Evolutionary conservation across 306 rosid genomes (phyloP), one percentile per base, ranked within the genome.

Genomic region (Cucurbita ficifolia): DNA sequence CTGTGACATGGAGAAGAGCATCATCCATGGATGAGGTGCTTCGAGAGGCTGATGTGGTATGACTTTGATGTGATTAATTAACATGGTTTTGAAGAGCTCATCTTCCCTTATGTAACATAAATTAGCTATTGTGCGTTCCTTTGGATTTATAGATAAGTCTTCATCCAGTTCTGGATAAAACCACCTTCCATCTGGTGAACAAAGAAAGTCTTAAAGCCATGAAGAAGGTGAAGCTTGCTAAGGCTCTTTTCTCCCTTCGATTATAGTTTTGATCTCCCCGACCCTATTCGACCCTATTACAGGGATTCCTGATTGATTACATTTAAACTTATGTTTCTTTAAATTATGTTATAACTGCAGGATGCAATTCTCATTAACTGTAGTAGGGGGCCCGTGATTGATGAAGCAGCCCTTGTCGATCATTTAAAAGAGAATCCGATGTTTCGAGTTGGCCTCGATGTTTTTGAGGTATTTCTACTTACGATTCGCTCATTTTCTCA

Each of bases 371-470:
- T 95, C 60, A 55, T 95, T 61, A 95, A 95, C 86, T 95, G 99
- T 73, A 95, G 99, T 71, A 83, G 99, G 80, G 99, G 99, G 9
- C 97, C 99, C 40, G 99, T 95, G 76, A 61, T 95, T 24, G 97
- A 95, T 63, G 99, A 95, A 86, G 97, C 63, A 46, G 97, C 99
- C 75, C 96, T 95, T 67, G 96, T 91, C 43, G 96, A 91, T 62
- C 99, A 95, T 76, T 81, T 95, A 77, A 89, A 54, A 84, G 79
- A 84, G 68, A 95, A 95, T 52, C 96, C 97, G 5, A 81, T 88
- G 97, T 95, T 95, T 83, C 92, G 99, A 72, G 99, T 95, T 76
- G 99, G 96, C 64, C 91, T 95, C 21, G 99, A 95, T 73, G 99
- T 95, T 45, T 95, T 88, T 75, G 99, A 95, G 96, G 99, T 95